Evolutionary conservation across 371 early-diverging fungal genomes (phyloP).

Genomic region (Mucor indicus): DNA sequence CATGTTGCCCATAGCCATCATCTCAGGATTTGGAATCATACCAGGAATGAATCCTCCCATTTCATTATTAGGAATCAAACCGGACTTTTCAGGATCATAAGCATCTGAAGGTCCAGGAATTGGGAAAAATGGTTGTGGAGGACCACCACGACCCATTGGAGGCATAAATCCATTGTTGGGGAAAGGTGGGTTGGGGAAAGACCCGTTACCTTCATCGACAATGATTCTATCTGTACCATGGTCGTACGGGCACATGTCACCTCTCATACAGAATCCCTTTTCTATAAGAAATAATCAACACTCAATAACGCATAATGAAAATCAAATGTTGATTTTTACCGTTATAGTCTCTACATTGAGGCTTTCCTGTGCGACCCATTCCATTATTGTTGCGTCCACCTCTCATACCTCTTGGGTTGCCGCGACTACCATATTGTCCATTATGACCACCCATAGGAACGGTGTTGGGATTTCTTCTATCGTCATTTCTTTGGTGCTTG

Average conservation of each 20-base stretch:
- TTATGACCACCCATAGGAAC: slow-evolving; percentile 1
- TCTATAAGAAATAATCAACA: slow-evolving; percentile 19
- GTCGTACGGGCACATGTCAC: slow-evolving; percentile 78
- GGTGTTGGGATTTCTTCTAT: slow-evolving; percentile 11
- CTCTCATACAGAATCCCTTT: slow-evolving; percentile 79
- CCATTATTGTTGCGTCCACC: slow-evolving; percentile 42
- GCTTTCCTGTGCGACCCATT: slow-evolving; percentile 21
- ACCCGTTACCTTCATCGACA: slow-evolving; percentile 53
- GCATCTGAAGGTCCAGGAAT: slow-evolving; percentile 25
- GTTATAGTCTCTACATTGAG: slow-evolving; percentile 73
- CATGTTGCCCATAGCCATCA: slow-evolving; percentile 7
- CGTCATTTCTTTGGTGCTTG: slow-evolving; percentile 24
- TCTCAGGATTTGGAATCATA: slow-evolving; percentile 7
- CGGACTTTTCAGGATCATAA: slow-evolving; percentile 53
- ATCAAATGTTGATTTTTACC: too few relatives aligned
- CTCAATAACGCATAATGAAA: neutral
- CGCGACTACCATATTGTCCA: slow-evolving; percentile 7
- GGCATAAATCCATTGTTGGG: slow-evolving; percentile 21
- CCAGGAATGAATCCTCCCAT: slow-evolving; percentile 1
- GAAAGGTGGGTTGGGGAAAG: slow-evolving; percentile 19
- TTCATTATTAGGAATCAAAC: slow-evolving; percentile 13
- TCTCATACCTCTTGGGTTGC: slow-evolving; percentile 24
- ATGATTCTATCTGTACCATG: slow-evolving; percentile 77
- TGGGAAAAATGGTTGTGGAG: slow-evolving; percentile 21
- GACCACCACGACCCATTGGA: slow-evolving; percentile 11